Percentiles rank a stretch among this genome's conserved stretches.
Conservation (phyloP, 495 filamentous ascomycete species). For the Aspergillus saccharolyticus region DNA sequence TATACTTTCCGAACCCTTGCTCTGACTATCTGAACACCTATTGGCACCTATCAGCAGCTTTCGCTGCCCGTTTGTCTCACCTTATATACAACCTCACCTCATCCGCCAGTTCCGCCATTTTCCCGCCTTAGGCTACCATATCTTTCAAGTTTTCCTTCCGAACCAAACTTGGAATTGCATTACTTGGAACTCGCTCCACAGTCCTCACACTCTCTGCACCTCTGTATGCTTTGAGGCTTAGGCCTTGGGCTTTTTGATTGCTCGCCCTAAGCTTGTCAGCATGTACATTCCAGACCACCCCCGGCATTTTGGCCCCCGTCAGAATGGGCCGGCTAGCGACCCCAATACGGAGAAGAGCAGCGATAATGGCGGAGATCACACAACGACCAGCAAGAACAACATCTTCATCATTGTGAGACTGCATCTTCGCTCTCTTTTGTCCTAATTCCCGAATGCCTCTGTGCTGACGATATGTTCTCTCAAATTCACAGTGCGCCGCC, state of each 20-base stretch:
- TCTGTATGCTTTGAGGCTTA: slow-evolving; percentile 16
- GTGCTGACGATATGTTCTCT: not conserved
- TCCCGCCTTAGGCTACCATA: slow-evolving; percentile 8
- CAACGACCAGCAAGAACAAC: slow-evolving; percentile 8
- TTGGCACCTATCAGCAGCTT: slow-evolving; percentile 1
- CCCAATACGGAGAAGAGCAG: not conserved
- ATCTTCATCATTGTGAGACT: slow-evolving; percentile 22
- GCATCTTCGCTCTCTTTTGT: not conserved
- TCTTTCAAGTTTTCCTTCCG: slow-evolving; percentile 3
- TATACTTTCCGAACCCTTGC: not conserved
- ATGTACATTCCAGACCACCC: slow-evolving; percentile 20
- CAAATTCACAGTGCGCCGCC: slow-evolving; percentile 26
- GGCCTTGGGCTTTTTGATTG: slow-evolving; percentile 6
- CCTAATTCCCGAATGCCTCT: not conserved
- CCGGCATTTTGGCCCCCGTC: slow-evolving; percentile 17
- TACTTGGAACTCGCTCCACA: not conserved
- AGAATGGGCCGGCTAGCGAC: slow-evolving; percentile 5
- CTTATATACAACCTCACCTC: not conserved
- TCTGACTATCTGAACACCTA: not conserved
- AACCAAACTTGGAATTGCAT: not conserved
- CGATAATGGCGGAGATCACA: slow-evolving; percentile 1
- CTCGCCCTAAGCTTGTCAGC: slow-evolving; percentile 10
- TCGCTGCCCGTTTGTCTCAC: not conserved
- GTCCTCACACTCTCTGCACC: not conserved
- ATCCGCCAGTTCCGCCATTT: slow-evolving; percentile 14